Conservation (phyloP, 495 filamentous ascomycete species). For the Venustampulla echinocandica region DNA sequence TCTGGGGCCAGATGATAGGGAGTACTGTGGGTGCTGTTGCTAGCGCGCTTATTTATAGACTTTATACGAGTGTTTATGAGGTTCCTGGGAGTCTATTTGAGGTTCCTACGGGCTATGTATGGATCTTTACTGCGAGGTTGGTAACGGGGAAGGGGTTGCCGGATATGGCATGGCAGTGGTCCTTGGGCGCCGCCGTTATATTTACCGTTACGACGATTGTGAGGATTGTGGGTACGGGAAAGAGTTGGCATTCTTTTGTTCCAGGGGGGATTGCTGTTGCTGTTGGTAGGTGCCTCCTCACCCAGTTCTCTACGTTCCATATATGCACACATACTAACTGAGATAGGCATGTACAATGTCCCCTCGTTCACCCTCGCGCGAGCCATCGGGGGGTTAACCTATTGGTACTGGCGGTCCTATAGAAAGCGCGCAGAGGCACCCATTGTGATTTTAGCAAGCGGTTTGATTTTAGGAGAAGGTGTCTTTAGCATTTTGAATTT, state of each 20-base stretch:
- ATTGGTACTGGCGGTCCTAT: constrained; percentile 66
- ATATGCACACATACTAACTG: constrained; percentile 17
- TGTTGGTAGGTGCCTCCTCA: constrained; percentile 46
- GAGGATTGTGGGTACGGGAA: constrained; percentile 46
- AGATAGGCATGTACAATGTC: constrained; percentile 85
- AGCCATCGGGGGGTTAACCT: constrained; percentile 73
- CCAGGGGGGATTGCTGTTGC: constrained; percentile 94
- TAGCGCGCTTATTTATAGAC: constrained; percentile 77
- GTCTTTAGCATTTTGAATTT: constrained; percentile 89
- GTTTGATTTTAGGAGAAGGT: constrained; percentile 90
- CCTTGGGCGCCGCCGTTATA: constrained; percentile 56
- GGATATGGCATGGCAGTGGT: constrained; percentile 68
- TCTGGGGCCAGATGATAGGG: constrained; percentile 92
- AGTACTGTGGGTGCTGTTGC: constrained; percentile 81
- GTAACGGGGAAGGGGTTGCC: constrained; percentile 92
- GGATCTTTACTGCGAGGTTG: constrained; percentile 91
- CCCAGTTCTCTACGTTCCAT: not conserved
- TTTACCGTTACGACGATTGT: constrained; percentile 63
- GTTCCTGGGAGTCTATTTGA: constrained; percentile 85
- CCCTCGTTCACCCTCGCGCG: constrained; percentile 91
- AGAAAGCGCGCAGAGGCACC: constrained; percentile 45
- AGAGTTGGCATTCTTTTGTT: constrained; percentile 50
- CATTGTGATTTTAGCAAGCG: constrained; percentile 50
- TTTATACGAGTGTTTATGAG: constrained; percentile 84
- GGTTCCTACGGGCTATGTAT: constrained; percentile 89